phyloP scores from a whole-genome alignment of 352 stramenopile species.

The Pythium myriotylum region DNA sequence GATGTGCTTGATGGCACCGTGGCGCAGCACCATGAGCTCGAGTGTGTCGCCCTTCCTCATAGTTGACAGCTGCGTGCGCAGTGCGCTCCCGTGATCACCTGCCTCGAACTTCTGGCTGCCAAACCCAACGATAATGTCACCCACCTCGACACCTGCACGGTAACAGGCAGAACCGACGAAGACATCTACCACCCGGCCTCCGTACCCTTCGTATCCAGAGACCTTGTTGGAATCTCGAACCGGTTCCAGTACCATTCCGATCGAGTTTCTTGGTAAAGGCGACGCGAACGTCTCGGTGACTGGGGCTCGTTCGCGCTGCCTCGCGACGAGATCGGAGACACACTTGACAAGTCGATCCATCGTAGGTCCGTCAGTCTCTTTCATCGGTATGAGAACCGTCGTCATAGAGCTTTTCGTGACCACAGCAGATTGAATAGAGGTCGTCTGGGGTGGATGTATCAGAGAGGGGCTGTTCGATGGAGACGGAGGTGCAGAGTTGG shows the following conservation, averaged over 20 bases:
- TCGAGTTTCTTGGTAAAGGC: conserved; percentile 46
- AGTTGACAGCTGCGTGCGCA: conserved; percentile 55
- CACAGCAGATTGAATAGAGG: conserved; percentile 10
- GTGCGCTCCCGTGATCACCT: conserved; percentile 49
- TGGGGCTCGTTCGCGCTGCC: conserved; percentile 41
- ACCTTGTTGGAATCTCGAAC: conserved; percentile 37
- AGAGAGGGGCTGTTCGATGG: background rate
- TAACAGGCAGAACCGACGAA: conserved; percentile 53
- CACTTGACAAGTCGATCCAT: conserved; percentile 46
- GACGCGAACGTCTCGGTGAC: conserved; percentile 41
- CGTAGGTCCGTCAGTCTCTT: conserved; percentile 32
- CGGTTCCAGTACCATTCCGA: conserved; percentile 55
- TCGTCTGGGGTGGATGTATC: too few relatives aligned
- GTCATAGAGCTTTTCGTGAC: conserved; percentile 56
- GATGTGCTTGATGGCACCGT: conserved; percentile 42
- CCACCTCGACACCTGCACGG: conserved; percentile 48
- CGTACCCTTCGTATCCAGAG: conserved; percentile 42
- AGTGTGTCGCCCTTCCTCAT: conserved; percentile 58
- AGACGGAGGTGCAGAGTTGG: conserved; percentile 10
- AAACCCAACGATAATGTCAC: conserved; percentile 58
- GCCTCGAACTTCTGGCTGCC: conserved; percentile 45
- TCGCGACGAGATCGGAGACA: conserved; percentile 41
- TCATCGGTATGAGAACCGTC: conserved; percentile 48
- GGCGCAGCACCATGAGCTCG: conserved; percentile 46
- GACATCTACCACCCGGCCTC: conserved; percentile 51